A percentile compares a stretch with the other conserved stretches of the same genome.
phyloP scores from a whole-genome alignment of 176 grass and related monocot species.

The Oryza meridionalis region DNA sequence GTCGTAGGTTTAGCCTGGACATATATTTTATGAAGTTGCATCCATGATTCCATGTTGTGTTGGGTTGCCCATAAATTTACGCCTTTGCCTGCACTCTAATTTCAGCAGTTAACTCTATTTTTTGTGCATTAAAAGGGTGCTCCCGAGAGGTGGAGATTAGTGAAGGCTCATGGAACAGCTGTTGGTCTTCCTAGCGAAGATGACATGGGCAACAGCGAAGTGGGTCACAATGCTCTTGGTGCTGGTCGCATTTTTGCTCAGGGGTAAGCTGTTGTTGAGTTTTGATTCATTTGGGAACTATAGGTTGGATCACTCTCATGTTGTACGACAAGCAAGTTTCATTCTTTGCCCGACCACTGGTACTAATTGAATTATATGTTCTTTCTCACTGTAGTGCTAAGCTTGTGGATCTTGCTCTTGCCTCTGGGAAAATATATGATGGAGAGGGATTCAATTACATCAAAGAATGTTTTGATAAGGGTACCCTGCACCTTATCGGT shows the following conservation, averaged over 20 bases:
- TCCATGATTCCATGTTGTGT: too few species aligned
- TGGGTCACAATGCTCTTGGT: constrained; percentile 97
- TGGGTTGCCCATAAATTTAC: too few species aligned
- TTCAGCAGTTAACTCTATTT: background rate
- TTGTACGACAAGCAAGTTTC: background rate
- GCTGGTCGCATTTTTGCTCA: constrained; percentile 89
- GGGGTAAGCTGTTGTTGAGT: constrained; percentile 60
- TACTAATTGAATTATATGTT: constrained; percentile 17
- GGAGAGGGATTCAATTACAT: constrained; percentile 95
- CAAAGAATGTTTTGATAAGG: constrained; percentile 76
- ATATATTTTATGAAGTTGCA: too few species aligned
- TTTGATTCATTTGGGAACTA: background rate
- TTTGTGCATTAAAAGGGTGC: constrained; percentile 59
- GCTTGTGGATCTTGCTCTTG: constrained; percentile 90
- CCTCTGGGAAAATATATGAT: constrained; percentile 82
- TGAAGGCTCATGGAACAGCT: constrained; percentile 94
- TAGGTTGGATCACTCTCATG: background rate
- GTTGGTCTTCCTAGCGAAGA: constrained; percentile 92
- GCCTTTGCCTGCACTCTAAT: too few species aligned
- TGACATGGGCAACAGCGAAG: constrained; percentile 99
- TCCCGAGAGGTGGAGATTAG: constrained; percentile 86
- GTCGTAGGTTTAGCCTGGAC: background rate
- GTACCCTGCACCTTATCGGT: constrained; percentile 92
- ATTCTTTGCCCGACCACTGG: background rate
- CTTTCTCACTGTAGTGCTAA: constrained; percentile 63